Base-by-base conservation (phyloP, 352 stramenopile species). In the Phytopythium helicoides region DNA sequence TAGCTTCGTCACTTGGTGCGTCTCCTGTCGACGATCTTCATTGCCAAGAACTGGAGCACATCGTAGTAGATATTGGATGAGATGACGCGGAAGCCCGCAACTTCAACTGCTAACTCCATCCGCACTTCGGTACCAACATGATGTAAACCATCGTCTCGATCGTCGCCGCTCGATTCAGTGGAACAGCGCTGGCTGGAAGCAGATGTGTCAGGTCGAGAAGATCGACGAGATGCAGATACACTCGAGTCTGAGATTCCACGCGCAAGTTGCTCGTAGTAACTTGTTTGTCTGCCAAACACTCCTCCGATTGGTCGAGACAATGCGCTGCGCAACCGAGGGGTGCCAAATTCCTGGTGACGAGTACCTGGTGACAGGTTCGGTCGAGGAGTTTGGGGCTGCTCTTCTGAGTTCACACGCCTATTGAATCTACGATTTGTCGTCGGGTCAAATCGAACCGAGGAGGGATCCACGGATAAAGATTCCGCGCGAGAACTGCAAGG, bases 41-140 rank as follows among this genome's bases (percentile, higher is more conserved):
- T 55, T 2, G 35, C 77, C 26, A 93, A 59, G 57, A 93, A 93
- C 15, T 73, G 66, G 47, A 90, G 47, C 14, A 91, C 62, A 49
- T 93, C 76, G 48, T 87, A 88, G 49, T 89, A 76, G 28, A 93
- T 91, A 54, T 90, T 93, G 3, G 80, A 91, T 33, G 83, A 79
- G 21, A 90, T 91, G 6, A 93, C 67, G 34, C 81, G 85, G 33
- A 93, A 91, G 14, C 80, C 80, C 18, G 83, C 67, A 23, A 93
- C 51, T 60, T 92, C 82, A 39, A 92, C 49, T 18, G 76, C 72
- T 19, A 93, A 34, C 41, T 93, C 76, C 41, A 87, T 89, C 36
- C 68, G 71, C 55, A 47, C 64, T 55, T 82, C 73, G 18, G 45
- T 63, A 35, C 58, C 59, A n/a, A 44, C 16, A 61, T 10, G 14